Evolutionary conservation across 2,329 filamentous ascomycete genomes (phyloP).

Genomic region (Lasiodiplodia sp.): DNA sequence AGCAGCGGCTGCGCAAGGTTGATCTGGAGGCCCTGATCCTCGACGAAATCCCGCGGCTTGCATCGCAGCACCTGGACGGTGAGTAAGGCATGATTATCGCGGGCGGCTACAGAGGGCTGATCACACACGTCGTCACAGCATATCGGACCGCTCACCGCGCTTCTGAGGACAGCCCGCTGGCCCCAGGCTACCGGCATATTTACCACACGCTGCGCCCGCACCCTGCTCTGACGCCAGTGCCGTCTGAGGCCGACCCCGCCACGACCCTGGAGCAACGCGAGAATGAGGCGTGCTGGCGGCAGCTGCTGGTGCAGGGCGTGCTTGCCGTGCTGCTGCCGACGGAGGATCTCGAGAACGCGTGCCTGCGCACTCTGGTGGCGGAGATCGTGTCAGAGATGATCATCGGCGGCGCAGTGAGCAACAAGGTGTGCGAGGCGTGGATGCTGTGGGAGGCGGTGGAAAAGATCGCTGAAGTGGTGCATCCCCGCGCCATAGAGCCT

Average conservation of each 20-base stretch:
- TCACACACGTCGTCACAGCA: slow-evolving; percentile 57
- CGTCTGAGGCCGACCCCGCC: slow-evolving; percentile 60
- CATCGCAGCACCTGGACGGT: slow-evolving; percentile 85
- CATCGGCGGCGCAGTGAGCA: slow-evolving; percentile 79
- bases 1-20: slow-evolving; percentile 82
- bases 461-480: slow-evolving; percentile 67
- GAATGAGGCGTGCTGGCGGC: slow-evolving; percentile 84
- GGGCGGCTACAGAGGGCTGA: slow-evolving; percentile 35
- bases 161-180: slow-evolving; percentile 65
- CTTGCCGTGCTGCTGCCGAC: slow-evolving; percentile 86
- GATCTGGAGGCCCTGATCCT: slow-evolving; percentile 84
- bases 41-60: slow-evolving; percentile 83
- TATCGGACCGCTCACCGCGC: slow-evolving; percentile 73
- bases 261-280: slow-evolving; percentile 68
- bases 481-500: slow-evolving; percentile 40
- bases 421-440: slow-evolving; percentile 85
- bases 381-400: slow-evolving; percentile 92
- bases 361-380: slow-evolving; percentile 80
- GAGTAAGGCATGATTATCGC: slow-evolving; percentile 41
- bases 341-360: slow-evolving; percentile 89
- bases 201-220: slow-evolving; percentile 87
- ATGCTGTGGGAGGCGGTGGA: slow-evolving; percentile 84
- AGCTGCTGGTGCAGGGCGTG: slow-evolving; percentile 83
- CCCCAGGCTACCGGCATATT: slow-evolving; percentile 69
- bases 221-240: slow-evolving; percentile 80